Evolutionary conservation across 257 asterid species (phyloP).

Genomic region (Gentiana straminea): DNA sequence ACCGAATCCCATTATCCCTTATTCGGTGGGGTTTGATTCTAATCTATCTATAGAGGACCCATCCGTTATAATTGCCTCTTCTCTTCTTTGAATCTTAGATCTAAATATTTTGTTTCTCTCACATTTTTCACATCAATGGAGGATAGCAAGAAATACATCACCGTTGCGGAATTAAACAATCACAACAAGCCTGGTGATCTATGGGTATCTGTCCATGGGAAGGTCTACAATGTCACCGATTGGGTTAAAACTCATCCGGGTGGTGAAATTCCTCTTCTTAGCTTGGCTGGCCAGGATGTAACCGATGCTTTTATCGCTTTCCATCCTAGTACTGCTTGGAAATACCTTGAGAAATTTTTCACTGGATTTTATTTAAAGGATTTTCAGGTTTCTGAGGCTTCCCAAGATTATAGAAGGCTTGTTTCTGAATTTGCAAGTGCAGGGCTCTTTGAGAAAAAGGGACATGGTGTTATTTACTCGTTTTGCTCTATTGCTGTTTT

Average conservation of each 20-base stretch:
- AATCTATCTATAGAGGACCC: background rate
- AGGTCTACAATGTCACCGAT: constrained; percentile 29
- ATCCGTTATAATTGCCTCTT: background rate
- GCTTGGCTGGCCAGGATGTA: constrained; percentile 35
- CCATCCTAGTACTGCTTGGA: constrained; percentile 40
- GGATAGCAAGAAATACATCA: constrained; percentile 18
- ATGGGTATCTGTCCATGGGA: constrained; percentile 37
- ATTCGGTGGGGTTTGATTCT: no score
- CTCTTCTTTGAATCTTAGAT: background rate
- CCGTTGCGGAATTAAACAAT: constrained; percentile 23
- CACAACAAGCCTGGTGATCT: constrained; percentile 27
- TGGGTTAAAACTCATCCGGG: constrained; percentile 38
- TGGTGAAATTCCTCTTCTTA: constrained; percentile 25
- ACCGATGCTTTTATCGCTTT: constrained; percentile 43
- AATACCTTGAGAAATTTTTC: constrained; percentile 24
- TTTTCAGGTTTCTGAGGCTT: constrained; percentile 24
- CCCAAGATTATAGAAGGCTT: constrained; percentile 10
- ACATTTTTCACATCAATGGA: constrained; percentile 5
- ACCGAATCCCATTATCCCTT: no score
- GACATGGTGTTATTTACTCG: no score
- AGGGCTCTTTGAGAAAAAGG: constrained; percentile 34
- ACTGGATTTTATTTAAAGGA: constrained; percentile 28
- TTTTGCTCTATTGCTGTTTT: no score
- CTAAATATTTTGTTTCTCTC: background rate
- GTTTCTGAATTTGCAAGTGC: constrained; percentile 20